Evolutionary conservation across 192 early-diverging fungal species (phyloP).

Genomic region (Dissophora ornata): DNA sequence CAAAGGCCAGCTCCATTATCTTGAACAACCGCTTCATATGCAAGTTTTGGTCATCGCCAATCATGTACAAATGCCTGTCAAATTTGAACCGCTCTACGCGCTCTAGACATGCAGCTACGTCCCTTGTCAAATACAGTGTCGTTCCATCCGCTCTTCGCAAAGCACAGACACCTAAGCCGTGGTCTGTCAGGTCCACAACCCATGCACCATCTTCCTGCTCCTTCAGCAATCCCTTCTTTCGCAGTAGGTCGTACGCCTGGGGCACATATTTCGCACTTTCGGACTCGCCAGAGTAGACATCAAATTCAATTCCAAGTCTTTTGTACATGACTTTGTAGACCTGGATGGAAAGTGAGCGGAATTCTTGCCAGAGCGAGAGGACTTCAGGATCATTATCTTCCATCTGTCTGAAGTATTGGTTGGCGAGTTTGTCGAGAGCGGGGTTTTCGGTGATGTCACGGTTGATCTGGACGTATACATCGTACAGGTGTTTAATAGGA

Average conservation of each 20-base stretch:
- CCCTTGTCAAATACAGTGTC: slow-evolving; percentile 90
- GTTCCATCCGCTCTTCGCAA: slow-evolving; percentile 87
- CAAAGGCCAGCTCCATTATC: slow-evolving; percentile 70
- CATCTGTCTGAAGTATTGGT: slow-evolving; percentile 91
- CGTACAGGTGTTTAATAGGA: slow-evolving; percentile 89
- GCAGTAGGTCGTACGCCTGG: slow-evolving; percentile 74
- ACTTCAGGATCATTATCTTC: slow-evolving; percentile 80
- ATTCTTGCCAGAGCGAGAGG: slow-evolving; percentile 81
- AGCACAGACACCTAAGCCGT: slow-evolving; percentile 80
- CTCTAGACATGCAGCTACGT: slow-evolving; percentile 86
- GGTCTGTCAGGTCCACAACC: slow-evolving; percentile 78
- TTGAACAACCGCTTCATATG: slow-evolving; percentile 94
- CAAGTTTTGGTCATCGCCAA: slow-evolving; percentile 83
- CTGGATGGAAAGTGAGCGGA: slow-evolving; percentile 86
- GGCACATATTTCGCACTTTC: slow-evolving; percentile 76
- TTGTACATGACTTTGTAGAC: slow-evolving; percentile 86
- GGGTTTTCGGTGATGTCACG: slow-evolving; percentile 69
- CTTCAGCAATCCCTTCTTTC: slow-evolving; percentile 67
- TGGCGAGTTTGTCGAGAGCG: slow-evolving; percentile 77
- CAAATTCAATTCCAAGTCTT: slow-evolving; percentile 86
- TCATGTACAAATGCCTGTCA: slow-evolving; percentile 88
- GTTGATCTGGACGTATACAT: slow-evolving; percentile 91
- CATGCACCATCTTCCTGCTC: slow-evolving; percentile 78
- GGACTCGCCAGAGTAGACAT: slow-evolving; percentile 92
- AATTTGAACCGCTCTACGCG: slow-evolving; percentile 80